These are phyloP conservation scores for Leptographium lundbergii DNA, from an alignment of 2,329 filamentous ascomycete genomes.

Conservation along the genomic window DNA sequence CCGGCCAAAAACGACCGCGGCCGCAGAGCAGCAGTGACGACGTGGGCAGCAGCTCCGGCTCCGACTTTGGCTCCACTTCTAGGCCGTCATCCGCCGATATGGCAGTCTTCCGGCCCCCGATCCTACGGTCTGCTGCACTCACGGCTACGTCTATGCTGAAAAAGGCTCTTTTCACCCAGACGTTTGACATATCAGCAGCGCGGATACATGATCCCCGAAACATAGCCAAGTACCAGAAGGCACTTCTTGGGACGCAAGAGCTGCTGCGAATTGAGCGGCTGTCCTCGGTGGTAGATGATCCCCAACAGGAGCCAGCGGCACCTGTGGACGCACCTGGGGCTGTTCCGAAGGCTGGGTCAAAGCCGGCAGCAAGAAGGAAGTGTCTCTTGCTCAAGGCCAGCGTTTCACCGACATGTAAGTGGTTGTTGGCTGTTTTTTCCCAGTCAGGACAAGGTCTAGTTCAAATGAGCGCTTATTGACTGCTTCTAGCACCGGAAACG, in stretches of 20 bases:
- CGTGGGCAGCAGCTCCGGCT: background rate
- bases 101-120: conserved; percentile 61
- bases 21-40: conserved; percentile 7
- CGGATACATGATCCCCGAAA: conserved; percentile 62
- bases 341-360: background rate
- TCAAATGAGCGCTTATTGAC: background rate
- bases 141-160: conserved; percentile 48
- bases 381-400: conserved; percentile 47
- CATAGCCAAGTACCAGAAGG: conserved; percentile 58
- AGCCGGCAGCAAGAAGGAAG: conserved; percentile 25
- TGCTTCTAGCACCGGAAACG: conserved; percentile 47
- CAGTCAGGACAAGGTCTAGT: background rate
- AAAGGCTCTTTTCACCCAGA: conserved; percentile 68
- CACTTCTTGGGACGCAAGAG: conserved; percentile 53
- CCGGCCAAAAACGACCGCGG: conserved; percentile 10
- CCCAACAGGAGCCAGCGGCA: conserved; percentile 29
- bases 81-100: conserved; percentile 20
- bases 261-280: conserved; percentile 52
- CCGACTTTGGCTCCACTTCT: conserved; percentile 12
- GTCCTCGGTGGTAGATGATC: conserved; percentile 49
- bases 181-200: conserved; percentile 64
- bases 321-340: background rate
- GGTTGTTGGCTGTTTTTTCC: background rate
- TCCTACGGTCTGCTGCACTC: conserved; percentile 58
- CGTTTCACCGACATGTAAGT: conserved; percentile 39